phyloP scores from a whole-genome alignment of 805 yeast genomes.

The Naumovozyma baii region DNA sequence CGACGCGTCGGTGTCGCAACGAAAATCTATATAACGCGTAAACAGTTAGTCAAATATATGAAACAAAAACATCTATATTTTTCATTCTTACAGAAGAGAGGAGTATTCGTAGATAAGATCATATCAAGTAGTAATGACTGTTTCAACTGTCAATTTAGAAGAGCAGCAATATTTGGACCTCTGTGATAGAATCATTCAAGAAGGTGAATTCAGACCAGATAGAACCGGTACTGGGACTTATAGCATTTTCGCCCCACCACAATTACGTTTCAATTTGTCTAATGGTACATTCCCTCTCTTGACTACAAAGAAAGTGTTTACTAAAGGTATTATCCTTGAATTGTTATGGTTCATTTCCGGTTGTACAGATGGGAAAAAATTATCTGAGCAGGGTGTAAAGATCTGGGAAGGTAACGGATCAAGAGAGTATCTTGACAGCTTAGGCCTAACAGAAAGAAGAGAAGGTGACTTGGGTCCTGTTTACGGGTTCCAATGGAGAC shows the following conservation, averaged over 20 bases:
- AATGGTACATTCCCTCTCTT: conserved; percentile 74
- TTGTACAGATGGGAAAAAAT: conserved; percentile 72
- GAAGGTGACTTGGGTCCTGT: conserved; percentile 98
- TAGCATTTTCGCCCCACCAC: conserved; percentile 92
- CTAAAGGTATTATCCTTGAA: conserved; percentile 82
- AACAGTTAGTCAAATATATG: neutral
- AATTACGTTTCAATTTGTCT: conserved; percentile 67
- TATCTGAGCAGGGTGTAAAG: conserved; percentile 78
- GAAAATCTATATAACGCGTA: neutral
- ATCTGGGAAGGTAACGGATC: conserved; percentile 99
- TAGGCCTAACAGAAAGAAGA: conserved; percentile 70
- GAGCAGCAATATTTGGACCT: conserved; percentile 84
- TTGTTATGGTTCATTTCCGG: conserved; percentile 89
- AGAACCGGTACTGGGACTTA: conserved; percentile 96
- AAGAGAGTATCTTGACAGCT: conserved; percentile 73
- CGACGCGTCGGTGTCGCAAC: neutral
- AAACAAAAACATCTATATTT: no score
- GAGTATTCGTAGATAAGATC: no score
- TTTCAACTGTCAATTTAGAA: conserved; percentile 27
- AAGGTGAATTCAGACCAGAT: conserved; percentile 89
- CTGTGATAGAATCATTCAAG: conserved; percentile 61
- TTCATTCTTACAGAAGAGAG: no score
- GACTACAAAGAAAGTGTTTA: conserved; percentile 87
- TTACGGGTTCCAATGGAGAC: conserved; percentile 99
- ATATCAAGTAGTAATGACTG: neutral